A percentile compares a stretch with the other conserved stretches of the same genome.
Evolutionary conservation across 192 early-diverging fungal species (phyloP).

Genomic region (Rhizophlyctis rosea): DNA sequence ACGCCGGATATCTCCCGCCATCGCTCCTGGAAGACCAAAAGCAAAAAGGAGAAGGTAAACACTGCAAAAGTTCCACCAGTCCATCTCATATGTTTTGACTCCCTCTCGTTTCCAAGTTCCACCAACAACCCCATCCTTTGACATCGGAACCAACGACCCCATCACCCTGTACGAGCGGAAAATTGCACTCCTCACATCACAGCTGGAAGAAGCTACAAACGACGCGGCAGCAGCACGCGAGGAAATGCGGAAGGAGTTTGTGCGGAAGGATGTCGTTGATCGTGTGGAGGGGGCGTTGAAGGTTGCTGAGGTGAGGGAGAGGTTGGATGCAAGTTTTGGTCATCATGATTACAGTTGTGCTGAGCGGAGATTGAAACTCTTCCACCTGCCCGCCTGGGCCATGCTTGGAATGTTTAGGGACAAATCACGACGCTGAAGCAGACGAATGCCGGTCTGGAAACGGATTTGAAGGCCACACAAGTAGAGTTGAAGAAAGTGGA

Average conservation of each 20-base stretch:
- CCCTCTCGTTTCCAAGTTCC: background rate
- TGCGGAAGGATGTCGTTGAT: slow-evolving; percentile 21
- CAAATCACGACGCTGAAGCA: slow-evolving; percentile 20
- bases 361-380: too few species aligned
- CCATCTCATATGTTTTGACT: background rate
- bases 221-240: background rate
- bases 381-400: background rate
- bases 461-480: background rate
- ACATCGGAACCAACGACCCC: background rate
- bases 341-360: too few species aligned
- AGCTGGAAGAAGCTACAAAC: slow-evolving; percentile 8
- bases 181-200: slow-evolving; percentile 24
- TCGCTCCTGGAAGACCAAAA: slow-evolving; percentile 32
- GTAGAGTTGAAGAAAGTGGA: background rate
- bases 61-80: slow-evolving; percentile 2
- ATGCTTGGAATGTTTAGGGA: slow-evolving; percentile 16
- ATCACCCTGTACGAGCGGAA: slow-evolving; percentile 30
- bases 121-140: background rate
- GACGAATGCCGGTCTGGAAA: slow-evolving; percentile 18
- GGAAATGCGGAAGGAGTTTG: background rate
- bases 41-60: slow-evolving; percentile 34
- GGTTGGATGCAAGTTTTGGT: background rate
- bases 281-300: slow-evolving; percentile 24
- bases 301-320: slow-evolving; percentile 24
- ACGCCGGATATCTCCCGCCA: slow-evolving; percentile 48